phyloP scores from a whole-genome alignment of 768 basidiomycete genomes.

The Galerina marginata region DNA sequence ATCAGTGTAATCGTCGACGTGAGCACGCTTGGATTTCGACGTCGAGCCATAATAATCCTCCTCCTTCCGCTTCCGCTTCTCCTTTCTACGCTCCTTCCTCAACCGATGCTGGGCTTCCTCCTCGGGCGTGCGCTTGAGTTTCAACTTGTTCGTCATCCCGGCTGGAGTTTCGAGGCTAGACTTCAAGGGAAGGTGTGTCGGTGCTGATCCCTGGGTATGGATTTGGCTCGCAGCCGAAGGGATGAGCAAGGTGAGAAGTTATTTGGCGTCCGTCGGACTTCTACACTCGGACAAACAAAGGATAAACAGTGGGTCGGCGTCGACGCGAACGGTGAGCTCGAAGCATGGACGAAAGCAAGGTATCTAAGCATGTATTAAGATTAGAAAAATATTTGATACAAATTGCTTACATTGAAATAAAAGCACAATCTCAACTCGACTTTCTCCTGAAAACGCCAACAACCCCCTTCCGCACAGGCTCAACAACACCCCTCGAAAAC shows the following conservation, averaged over 20 bases:
- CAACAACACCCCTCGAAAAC: conserved; percentile 70
- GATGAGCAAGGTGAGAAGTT: neutral
- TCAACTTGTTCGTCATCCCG: conserved; percentile 49
- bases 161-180: neutral
- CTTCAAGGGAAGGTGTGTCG: neutral
- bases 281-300: neutral
- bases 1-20: conserved; percentile 19
- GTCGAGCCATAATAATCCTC: conserved; percentile 12
- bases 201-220: neutral
- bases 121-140: conserved; percentile 66
- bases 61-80: conserved; percentile 30
- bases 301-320: neutral
- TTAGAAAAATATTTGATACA: neutral
- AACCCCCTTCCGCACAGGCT: conserved; percentile 56
- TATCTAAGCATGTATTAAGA: neutral
- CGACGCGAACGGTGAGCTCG: neutral
- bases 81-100: conserved; percentile 35
- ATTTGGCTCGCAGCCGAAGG: neutral
- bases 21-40: conserved; percentile 32
- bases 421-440: neutral
- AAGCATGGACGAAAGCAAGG: neutral
- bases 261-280: neutral
- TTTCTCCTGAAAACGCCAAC: conserved; percentile 32
- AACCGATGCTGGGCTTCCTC: conserved; percentile 55
- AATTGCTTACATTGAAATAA: neutral